Evolutionary conservation across 768 basidiomycete genomes (phyloP), one percentile per base, ranked within the genome.

Genomic region (Rossbeevera mucosa): DNA sequence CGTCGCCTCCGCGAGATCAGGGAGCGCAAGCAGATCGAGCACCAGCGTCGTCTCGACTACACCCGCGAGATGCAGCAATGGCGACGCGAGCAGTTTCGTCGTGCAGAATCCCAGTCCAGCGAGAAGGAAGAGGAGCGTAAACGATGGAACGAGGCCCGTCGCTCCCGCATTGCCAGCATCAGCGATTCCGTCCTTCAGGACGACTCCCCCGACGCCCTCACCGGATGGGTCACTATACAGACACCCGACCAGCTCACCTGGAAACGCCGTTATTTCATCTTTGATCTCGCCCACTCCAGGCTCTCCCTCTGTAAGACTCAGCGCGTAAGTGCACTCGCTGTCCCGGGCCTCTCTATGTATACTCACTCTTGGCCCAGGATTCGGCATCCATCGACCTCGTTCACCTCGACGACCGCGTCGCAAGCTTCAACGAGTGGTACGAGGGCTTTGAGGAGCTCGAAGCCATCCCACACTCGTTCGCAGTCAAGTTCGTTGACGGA

Each of bases 361-460:
- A 60, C 42, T 58, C 31, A 12, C 40, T 6, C 40, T 13, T 4
- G 6, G 20, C 18, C 14, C 45, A 73, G 73, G 73, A 72, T 25
- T 61, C 61, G 4, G 52, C 53, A 0, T 56, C 68, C 2, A 25
- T 71, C 2, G 67, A 71, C 25, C 48, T 75, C 41, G 47, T 82
- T n/a, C 65, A 76, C 31, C 64, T 86, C 38, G 71, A 74, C 5
- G 78, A 77, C 8, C 68, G 72, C 8, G 61, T 83, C 14, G 68
- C 65, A 42, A 77, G 68, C 8, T 56, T 85, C 48, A 73, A 74
- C 52, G 85, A 86, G 58, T 84, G 82, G 79, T 73, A 79, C 50
- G 80, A 86, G 50, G 85, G 85, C 5, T 84, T 80, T 52, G 85
- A 86, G 51, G 81, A 85, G 43, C 64, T 87, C 29, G 76, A 82